A percentile compares a stretch with the other conserved stretches of the same genome.
Conservation (phyloP, 495 filamentous ascomycete genomes). For the Penicillium parvum region DNA sequence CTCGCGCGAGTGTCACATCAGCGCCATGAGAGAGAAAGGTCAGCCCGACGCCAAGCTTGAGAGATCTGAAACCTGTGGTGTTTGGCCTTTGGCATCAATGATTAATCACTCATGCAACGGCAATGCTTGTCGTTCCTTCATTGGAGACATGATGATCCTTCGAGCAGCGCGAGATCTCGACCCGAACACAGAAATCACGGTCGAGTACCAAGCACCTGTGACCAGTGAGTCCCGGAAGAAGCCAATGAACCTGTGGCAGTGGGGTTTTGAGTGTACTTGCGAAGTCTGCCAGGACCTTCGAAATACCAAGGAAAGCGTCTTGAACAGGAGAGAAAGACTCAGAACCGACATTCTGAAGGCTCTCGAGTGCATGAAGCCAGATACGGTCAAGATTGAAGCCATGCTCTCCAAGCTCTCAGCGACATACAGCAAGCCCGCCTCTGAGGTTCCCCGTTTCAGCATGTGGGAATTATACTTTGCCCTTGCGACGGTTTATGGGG, state of each 20-base stretch:
- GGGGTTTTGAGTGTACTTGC: slow-evolving; percentile 48
- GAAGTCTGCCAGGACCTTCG: slow-evolving; percentile 31
- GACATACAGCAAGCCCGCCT: slow-evolving; percentile 24
- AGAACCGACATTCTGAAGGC: not conserved
- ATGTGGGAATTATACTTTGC: slow-evolving; percentile 24
- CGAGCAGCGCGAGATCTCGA: slow-evolving; percentile 44
- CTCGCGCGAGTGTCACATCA: not conserved
- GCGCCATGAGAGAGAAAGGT: not conserved
- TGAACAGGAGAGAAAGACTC: slow-evolving; percentile 3
- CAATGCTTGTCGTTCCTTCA: slow-evolving; percentile 46
- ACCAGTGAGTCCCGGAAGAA: slow-evolving; percentile 13
- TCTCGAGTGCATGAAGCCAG: slow-evolving; percentile 9
- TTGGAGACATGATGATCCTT: slow-evolving; percentile 56
- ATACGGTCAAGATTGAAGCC: slow-evolving; percentile 14
- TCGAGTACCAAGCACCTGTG: slow-evolving; percentile 25
- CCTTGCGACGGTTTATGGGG: slow-evolving; percentile 15
- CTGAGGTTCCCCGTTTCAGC: slow-evolving; percentile 21
- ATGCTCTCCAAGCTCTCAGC: no score
- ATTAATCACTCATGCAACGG: slow-evolving; percentile 53
- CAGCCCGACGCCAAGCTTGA: not conserved
- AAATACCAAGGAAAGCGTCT: not conserved
- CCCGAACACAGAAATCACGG: slow-evolving; percentile 45
- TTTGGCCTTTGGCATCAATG: slow-evolving; percentile 52
- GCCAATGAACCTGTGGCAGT: slow-evolving; percentile 20
- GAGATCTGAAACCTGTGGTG: slow-evolving; percentile 25